Conservation (phyloP, 73 alveolate species). For the Paramecium primaurelia region DNA sequence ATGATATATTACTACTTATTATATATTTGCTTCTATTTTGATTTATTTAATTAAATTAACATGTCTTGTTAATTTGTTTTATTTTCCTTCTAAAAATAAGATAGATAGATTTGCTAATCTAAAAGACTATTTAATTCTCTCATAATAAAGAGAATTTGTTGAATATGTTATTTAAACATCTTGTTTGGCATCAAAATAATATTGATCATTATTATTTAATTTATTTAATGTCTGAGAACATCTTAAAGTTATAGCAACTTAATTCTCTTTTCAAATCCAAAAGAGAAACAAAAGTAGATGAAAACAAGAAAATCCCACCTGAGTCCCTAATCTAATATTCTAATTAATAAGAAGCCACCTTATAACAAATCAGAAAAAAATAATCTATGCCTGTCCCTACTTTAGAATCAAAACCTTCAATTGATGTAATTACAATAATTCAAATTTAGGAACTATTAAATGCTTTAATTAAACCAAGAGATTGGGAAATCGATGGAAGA, state of each 20-base stretch:
- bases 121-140: slow-evolving; percentile 40
- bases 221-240: not conserved
- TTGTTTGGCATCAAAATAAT: not conserved
- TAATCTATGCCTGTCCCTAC: not conserved
- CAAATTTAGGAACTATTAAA: slow-evolving; percentile 74
- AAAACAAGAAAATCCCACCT: not conserved
- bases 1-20: slow-evolving; percentile 64
- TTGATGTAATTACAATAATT: not conserved
- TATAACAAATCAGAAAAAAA: not conserved
- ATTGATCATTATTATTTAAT: not conserved
- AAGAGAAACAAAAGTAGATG: not conserved
- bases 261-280: not conserved
- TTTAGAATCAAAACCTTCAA: not conserved
- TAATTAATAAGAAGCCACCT: not conserved
- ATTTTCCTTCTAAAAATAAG: too few relatives aligned
- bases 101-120: too few relatives aligned
- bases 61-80: too few relatives aligned
- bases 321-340: not conserved
- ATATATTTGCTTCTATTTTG: slow-evolving; percentile 63
- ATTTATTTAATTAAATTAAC: too few relatives aligned
- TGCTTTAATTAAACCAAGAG: slow-evolving; percentile 85
- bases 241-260: not conserved
- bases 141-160: slow-evolving; percentile 78
- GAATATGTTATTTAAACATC: slow-evolving; percentile 66
- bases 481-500: slow-evolving; percentile 84